Evolutionary conservation across 257 asterid species (phyloP).

Genomic region (Solanum medicagineum): DNA sequence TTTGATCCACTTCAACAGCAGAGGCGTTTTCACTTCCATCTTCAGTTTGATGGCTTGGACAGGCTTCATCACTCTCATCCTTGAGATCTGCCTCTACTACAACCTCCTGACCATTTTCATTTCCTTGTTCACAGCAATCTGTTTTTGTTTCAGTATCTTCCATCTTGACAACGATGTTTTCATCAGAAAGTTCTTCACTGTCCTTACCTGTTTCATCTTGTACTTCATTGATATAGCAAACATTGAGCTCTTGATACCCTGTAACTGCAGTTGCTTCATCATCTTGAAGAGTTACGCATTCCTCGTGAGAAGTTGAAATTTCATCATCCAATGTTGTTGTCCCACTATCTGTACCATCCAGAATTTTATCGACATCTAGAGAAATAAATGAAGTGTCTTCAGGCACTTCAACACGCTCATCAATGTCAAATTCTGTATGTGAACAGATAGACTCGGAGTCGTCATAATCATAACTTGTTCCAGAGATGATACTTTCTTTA

Average conservation of each 20-base stretch:
- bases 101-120: neutral
- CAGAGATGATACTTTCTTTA: slow-evolving; percentile 23
- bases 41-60: neutral
- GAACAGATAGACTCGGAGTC: neutral
- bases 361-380: neutral
- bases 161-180: neutral
- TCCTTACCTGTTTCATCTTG: neutral
- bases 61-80: neutral
- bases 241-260: neutral
- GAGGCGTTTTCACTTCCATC: neutral
- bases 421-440: neutral
- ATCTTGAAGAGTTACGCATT: neutral
- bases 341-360: neutral
- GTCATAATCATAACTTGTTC: neutral
- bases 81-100: neutral
- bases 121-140: neutral
- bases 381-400: neutral
- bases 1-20: neutral
- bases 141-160: neutral
- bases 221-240: neutral
- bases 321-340: neutral
- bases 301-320: neutral
- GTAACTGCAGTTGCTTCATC: neutral
- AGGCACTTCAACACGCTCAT: neutral
- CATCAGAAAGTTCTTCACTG: neutral